phyloP scores from a whole-genome alignment of 139 green algal genomes.

The Edaphochlamys debaryana region DNA sequence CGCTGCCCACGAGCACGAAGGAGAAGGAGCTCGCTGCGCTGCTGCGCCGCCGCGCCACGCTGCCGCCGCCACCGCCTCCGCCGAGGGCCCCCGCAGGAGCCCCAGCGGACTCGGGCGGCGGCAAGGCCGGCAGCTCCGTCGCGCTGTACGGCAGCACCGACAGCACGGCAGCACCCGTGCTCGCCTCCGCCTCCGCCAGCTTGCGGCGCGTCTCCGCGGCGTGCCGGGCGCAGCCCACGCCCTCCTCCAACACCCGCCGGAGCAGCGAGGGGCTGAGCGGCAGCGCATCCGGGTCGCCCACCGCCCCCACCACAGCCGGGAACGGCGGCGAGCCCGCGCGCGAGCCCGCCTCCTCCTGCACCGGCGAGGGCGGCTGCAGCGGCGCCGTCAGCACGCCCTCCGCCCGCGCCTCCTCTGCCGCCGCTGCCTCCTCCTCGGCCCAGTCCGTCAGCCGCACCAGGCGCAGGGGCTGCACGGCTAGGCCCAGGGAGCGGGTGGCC shows the following conservation, averaged over 20 bases:
- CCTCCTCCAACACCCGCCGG: background rate
- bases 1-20: background rate
- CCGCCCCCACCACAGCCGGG: too few relatives aligned
- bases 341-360: background rate
- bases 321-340: too few relatives aligned
- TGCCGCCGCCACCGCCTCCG: background rate
- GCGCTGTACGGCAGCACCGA: background rate
- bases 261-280: background rate
- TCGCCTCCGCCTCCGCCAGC: background rate
- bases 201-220: background rate
- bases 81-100: too few relatives aligned
- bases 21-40: background rate
- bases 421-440: background rate
- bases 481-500: constrained; percentile 34
- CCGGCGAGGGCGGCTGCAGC: too few relatives aligned
- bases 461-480: constrained; percentile 54
- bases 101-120: background rate
- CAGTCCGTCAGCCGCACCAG: constrained; percentile 12
- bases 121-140: background rate
- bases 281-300: too few relatives aligned
- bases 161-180: background rate
- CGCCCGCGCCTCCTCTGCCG: background rate
- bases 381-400: too few relatives aligned
- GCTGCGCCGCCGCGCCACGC: background rate
- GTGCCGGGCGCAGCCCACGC: background rate